Conservation (phyloP, 2,329 filamentous ascomycete species). For the Monilinia vaccinii-corymbosi region DNA sequence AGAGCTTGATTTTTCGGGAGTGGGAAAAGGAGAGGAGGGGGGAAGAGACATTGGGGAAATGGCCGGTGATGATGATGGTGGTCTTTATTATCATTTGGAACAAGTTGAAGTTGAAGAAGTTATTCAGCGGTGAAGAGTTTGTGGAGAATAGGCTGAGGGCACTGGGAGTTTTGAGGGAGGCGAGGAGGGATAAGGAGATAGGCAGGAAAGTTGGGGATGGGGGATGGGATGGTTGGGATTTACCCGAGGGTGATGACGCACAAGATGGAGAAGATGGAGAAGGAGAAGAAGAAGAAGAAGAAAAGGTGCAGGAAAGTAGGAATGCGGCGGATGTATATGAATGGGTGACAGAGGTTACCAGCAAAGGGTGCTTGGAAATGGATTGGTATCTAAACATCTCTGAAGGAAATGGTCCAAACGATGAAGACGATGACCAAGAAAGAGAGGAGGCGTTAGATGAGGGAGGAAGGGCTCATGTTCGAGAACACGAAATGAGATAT, state of each 20-base stretch:
- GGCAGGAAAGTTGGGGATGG: slow-evolving; percentile 33
- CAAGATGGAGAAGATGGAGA: slow-evolving; percentile 38
- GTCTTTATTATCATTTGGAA: slow-evolving; percentile 52
- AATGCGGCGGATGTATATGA: slow-evolving; percentile 48
- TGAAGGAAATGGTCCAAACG: slow-evolving; percentile 27
- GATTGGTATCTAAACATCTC: slow-evolving; percentile 53
- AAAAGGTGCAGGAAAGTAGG: slow-evolving; percentile 41
- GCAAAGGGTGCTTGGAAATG: slow-evolving; percentile 39
- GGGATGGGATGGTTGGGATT: slow-evolving; percentile 45
- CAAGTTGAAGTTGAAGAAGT: slow-evolving; percentile 32
- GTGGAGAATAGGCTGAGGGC: slow-evolving; percentile 39
- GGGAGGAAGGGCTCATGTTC: slow-evolving; percentile 1
- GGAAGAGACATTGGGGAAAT: slow-evolving; percentile 36
- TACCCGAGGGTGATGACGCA: slow-evolving; percentile 31
- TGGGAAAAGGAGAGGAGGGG: slow-evolving; percentile 2
- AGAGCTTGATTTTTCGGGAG: slow-evolving; percentile 35
- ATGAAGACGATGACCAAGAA: slow-evolving; percentile 25
- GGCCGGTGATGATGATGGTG: slow-evolving; percentile 48
- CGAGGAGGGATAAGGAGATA: slow-evolving; percentile 35
- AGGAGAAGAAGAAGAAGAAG: slow-evolving; percentile 41
- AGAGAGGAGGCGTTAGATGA: slow-evolving; percentile 31
- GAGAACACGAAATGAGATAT: slow-evolving; percentile 16
- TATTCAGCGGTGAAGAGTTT: slow-evolving; percentile 35
- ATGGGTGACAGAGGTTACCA: slow-evolving; percentile 49
- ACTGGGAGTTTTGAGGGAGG: slow-evolving; percentile 34